A percentile compares a stretch with the other conserved stretches of the same genome.
Evolutionary conservation across 2,329 filamentous ascomycete species (phyloP).

Genomic region (Pseudomassariella vexata): DNA sequence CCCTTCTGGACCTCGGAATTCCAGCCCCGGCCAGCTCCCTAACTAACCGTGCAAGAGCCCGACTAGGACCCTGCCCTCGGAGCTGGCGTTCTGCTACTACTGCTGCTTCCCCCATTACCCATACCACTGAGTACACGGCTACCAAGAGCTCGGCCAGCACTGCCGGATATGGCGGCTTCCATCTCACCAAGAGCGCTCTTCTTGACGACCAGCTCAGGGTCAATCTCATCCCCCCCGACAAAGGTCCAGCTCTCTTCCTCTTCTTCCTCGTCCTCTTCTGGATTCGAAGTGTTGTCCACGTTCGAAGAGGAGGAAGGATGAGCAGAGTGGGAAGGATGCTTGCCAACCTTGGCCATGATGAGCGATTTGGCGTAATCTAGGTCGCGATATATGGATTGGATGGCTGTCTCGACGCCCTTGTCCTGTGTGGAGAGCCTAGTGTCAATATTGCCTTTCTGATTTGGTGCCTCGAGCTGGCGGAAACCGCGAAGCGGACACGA

Average conservation of each 20-base stretch:
- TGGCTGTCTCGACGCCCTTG: slow-evolving; percentile 81
- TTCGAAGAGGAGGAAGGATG: slow-evolving; percentile 27
- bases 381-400: slow-evolving; percentile 90
- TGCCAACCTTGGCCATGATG: slow-evolving; percentile 60
- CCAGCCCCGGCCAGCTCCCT: too few species aligned
- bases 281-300: slow-evolving; percentile 24
- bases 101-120: not conserved
- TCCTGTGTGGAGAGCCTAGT: slow-evolving; percentile 53
- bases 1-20: too few species aligned
- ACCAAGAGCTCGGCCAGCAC: not conserved
- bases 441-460: not conserved
- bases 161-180: slow-evolving; percentile 10
- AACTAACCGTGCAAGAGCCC: slow-evolving; percentile 1
- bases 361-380: slow-evolving; percentile 86
- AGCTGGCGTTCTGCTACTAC: too few species aligned
- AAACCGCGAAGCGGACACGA: too few species aligned
- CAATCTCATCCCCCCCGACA: slow-evolving; percentile 51
- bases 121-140: not conserved
- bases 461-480: too few species aligned
- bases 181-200: slow-evolving; percentile 19
- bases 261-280: slow-evolving; percentile 51
- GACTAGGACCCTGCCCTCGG: slow-evolving; percentile 4
- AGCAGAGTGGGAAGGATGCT: slow-evolving; percentile 31
- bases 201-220: slow-evolving; percentile 24
- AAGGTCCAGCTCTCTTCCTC: slow-evolving; percentile 90